Percentiles rank a stretch among this genome's conserved stretches.
phyloP scores from a whole-genome alignment of 2,329 filamentous ascomycete species.

The Pseudocercospora cruenta region DNA sequence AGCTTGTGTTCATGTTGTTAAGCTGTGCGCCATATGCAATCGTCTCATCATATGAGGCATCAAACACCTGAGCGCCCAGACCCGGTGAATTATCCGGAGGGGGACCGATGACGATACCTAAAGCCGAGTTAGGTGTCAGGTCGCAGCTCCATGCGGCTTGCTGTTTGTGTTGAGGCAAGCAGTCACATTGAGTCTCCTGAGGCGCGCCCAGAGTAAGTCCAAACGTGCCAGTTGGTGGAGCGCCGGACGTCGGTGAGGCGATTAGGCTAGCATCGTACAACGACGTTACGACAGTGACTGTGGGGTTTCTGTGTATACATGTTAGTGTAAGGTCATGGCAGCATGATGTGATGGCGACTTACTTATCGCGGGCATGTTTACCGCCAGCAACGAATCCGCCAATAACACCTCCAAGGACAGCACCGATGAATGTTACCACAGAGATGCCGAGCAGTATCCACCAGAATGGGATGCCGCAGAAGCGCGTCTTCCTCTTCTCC shows the following conservation, averaged over 20 bases:
- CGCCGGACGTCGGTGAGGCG: slow-evolving; percentile 55
- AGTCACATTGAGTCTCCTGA: slow-evolving; percentile 56
- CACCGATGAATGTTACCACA: slow-evolving; percentile 38
- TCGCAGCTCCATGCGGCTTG: slow-evolving; percentile 67
- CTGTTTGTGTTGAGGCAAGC: slow-evolving; percentile 60
- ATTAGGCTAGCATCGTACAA: slow-evolving; percentile 47
- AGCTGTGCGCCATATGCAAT: slow-evolving; percentile 64
- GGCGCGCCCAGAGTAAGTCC: slow-evolving; percentile 57
- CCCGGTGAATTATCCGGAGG: slow-evolving; percentile 22
- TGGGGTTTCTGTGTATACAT: slow-evolving; percentile 17
- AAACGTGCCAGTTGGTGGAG: slow-evolving; percentile 60
- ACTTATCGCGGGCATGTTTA: slow-evolving; percentile 29
- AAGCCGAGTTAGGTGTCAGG: slow-evolving; percentile 42
- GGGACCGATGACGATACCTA: slow-evolving; percentile 36
- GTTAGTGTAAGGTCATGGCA: slow-evolving; percentile 2
- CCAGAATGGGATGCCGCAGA: slow-evolving; percentile 42
- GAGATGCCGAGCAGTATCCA: slow-evolving; percentile 36
- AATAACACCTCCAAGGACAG: slow-evolving; percentile 40
- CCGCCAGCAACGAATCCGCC: slow-evolving; percentile 39
- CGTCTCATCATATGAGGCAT: slow-evolving; percentile 32
- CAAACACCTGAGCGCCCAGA: slow-evolving; percentile 37
- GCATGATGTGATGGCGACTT: slow-evolving; percentile 16
- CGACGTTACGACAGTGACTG: slow-evolving; percentile 31
- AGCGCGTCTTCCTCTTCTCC: slow-evolving; percentile 41
- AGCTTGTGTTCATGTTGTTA: slow-evolving; percentile 49